These are phyloP conservation scores for Aphanomyces invadans DNA, from an alignment of 352 stramenopile genomes.

Conservation along the genomic window DNA sequence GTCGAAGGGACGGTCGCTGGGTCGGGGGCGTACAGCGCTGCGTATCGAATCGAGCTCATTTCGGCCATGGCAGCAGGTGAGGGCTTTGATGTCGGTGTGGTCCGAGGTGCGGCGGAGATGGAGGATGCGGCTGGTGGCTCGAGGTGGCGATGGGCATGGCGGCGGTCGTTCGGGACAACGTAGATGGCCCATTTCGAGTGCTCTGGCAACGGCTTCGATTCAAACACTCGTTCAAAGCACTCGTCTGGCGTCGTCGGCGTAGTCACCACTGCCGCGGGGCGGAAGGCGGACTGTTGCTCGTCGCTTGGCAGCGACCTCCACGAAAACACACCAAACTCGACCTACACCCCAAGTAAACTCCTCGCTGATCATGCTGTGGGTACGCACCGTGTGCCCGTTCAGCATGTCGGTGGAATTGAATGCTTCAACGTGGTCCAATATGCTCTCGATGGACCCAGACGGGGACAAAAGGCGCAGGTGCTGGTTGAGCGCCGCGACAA, in stretches of 20 bases:
- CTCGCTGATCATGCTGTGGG: no score
- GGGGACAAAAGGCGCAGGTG: conserved; percentile 55
- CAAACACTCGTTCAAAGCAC: not conserved
- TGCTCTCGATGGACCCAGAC: conserved; percentile 34
- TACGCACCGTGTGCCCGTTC: conserved; percentile 12
- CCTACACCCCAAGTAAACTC: no score
- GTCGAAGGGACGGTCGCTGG: not conserved
- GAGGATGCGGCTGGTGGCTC: not conserved
- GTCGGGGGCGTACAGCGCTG: not conserved
- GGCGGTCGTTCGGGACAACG: not conserved
- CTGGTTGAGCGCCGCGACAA: conserved; percentile 63
- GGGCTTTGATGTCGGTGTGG: not conserved
- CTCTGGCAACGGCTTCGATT: not conserved
- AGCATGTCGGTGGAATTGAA: conserved; percentile 54
- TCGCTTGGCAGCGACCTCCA: not conserved
- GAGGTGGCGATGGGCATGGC: not conserved
- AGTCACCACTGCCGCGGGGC: not conserved
- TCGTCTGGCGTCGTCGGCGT: not conserved
- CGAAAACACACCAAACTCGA: conserved; percentile 56
- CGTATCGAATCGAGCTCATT: conserved; percentile 10
- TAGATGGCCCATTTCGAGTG: conserved; percentile 1
- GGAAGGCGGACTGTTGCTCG: not conserved
- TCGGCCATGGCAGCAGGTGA: not conserved
- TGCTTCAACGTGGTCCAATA: conserved; percentile 39
- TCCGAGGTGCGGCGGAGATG: not conserved